phyloP scores from a whole-genome alignment of 2,329 filamentous ascomycete species.

The Penicillium sumatraense region DNA sequence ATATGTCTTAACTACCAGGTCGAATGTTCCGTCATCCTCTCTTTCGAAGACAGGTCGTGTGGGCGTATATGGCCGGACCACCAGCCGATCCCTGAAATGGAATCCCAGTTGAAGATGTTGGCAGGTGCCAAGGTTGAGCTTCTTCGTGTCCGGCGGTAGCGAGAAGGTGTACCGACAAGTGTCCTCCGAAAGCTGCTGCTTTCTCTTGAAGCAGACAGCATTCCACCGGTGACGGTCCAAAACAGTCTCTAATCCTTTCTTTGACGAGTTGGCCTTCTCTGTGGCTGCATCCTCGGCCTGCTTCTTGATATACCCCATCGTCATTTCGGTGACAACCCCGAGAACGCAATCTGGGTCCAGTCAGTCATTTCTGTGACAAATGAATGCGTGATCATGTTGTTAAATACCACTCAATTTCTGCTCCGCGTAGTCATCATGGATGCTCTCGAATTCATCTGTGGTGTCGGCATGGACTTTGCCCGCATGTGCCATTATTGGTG shows the following conservation, averaged over 20 bases:
- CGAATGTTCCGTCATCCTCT: constrained; percentile 52
- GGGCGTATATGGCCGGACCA: constrained; percentile 58
- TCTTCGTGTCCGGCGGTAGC: constrained; percentile 39
- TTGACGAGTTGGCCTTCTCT: constrained; percentile 42
- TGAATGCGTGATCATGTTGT: too few species aligned
- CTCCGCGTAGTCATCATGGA: constrained; percentile 58
- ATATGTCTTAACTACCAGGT: constrained; percentile 58
- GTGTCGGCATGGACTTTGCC: constrained; percentile 56
- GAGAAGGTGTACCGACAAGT: neutral
- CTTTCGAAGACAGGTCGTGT: constrained; percentile 49
- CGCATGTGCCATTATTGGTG: constrained; percentile 54
- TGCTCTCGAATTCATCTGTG: constrained; percentile 54
- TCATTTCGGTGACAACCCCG: constrained; percentile 56
- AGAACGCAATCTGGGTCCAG: constrained; percentile 52
- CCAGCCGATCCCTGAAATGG: constrained; percentile 56
- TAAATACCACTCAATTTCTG: constrained; percentile 54
- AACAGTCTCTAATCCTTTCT: constrained; percentile 27
- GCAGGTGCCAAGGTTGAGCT: constrained; percentile 55
- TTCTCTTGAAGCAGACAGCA: neutral
- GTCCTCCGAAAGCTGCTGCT: neutral
- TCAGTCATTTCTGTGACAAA: too few species aligned
- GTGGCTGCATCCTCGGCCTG: constrained; percentile 48
- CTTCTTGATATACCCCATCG: constrained; percentile 52
- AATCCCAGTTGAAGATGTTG: constrained; percentile 60
- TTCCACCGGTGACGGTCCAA: neutral